Evolutionary conservation across 1,139 yeast species (phyloP), one percentile per base, ranked within the genome.

Genomic region (Magnusiomyces ingens): DNA sequence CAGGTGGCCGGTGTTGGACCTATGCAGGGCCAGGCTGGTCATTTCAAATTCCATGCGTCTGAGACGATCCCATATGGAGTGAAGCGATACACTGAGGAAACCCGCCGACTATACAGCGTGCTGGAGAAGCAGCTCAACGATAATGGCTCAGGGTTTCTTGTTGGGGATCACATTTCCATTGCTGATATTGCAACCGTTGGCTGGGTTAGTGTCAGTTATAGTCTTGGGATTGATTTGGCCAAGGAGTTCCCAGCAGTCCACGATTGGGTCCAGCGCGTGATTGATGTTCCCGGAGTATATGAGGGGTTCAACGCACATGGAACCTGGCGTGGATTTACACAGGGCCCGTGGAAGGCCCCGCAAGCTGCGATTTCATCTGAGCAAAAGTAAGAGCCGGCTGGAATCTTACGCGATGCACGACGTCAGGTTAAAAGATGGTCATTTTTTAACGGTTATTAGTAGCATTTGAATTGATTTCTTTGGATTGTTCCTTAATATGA

Each of bases 1-100:
- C 84, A 79, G 64, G 74, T 78, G 67, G 78, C 82, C 0, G 82
- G 82, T 3, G 68, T 78, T 50, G 82, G 84, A 17, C 84, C 85
- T 54, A 77, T 77, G 75, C 79, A 75, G 59, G 84, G 85, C 10
- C 84, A 80, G 62, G 79, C 77, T 36, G 67, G 67, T 57, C 81
- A 77, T 64, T 81, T 79, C 63, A 51, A 53, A 2, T 45, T 61
- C 2, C 73, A 55, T 60, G 79, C 82, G 3, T 66, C 70, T 0
- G 83, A 65, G 51, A 72, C 78, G 60, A 64, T 77, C 44, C 78
- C 74, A 29, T 79, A 77, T 59, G 85, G 74, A 13, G 74, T 76
- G 52, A 68, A 74, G 35, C 71, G 85, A 56, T 82, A 76, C 61
- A 55, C 61, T 13, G 71, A 68, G 26, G 85, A 82, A 60, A 74